Conservation (phyloP, 352 stramenopile genomes). For the Pythium insidiosum region DNA sequence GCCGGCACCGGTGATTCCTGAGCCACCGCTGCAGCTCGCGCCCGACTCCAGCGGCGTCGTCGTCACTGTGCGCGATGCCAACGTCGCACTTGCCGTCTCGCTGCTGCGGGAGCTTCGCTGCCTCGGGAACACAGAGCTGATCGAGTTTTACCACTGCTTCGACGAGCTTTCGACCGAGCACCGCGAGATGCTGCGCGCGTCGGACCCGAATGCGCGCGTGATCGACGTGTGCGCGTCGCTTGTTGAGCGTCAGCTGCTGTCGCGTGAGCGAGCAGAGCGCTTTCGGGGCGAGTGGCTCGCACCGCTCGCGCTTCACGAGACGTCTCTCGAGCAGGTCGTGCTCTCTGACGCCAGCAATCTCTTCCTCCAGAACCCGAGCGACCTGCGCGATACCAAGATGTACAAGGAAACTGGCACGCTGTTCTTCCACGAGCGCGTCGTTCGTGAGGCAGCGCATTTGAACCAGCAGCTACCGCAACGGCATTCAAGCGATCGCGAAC, state of each 20-base stretch:
- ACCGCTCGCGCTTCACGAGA: neutral
- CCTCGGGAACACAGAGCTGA: conserved; percentile 16
- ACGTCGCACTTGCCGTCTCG: conserved; percentile 20
- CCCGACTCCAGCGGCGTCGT: too few relatives aligned
- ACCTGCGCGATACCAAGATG: conserved; percentile 14
- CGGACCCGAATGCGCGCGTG: conserved; percentile 26
- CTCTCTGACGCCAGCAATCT: neutral
- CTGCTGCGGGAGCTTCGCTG: conserved; percentile 23
- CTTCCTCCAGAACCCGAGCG: neutral
- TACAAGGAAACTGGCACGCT: conserved; percentile 15
- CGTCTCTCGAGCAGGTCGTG: neutral
- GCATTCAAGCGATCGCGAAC: too few relatives aligned
- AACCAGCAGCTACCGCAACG: neutral
- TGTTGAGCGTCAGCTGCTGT: neutral
- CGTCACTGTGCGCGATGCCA: too few relatives aligned
- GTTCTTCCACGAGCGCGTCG: neutral
- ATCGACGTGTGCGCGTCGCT: conserved; percentile 29
- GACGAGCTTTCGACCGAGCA: conserved; percentile 6
- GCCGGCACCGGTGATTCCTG: too few relatives aligned
- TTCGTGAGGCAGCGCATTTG: neutral
- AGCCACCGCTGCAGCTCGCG: too few relatives aligned
- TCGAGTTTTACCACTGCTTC: conserved; percentile 19
- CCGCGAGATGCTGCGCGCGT: conserved; percentile 8
- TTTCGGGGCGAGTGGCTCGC: conserved; percentile 2
- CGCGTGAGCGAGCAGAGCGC: conserved; percentile 18